These are phyloP conservation scores for Calcarisporium arbuscula DNA, from an alignment of 2,329 filamentous ascomycete species.

Conservation along the genomic window DNA sequence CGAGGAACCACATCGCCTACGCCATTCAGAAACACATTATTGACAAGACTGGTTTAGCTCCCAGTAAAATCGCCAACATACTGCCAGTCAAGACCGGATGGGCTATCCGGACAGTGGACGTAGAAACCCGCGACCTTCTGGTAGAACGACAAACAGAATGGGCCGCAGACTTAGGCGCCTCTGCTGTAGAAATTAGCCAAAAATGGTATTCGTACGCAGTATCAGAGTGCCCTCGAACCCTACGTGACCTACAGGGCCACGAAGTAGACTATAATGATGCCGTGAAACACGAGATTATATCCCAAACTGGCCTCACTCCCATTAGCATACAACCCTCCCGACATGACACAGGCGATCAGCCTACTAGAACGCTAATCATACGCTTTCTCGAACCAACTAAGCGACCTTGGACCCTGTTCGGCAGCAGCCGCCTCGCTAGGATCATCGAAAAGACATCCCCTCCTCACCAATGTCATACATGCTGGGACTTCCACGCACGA, in stretches of 20 bases:
- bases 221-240: constrained; percentile 7
- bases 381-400: constrained; percentile 11
- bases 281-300: constrained; percentile 4
- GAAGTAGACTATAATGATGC: constrained; percentile 5
- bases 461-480: neutral
- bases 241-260: constrained; percentile 7
- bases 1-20: constrained; percentile 8
- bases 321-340: constrained; percentile 4
- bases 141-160: constrained; percentile 9
- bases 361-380: constrained; percentile 10
- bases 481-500: constrained; percentile 4
- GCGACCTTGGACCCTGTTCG: constrained; percentile 7
- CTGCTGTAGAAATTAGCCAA: constrained; percentile 9
- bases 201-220: constrained; percentile 10
- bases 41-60: constrained; percentile 9
- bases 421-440: neutral
- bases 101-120: constrained; percentile 6
- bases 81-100: constrained; percentile 9
- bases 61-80: constrained; percentile 6
- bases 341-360: constrained; percentile 5
- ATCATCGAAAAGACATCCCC: neutral
- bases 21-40: constrained; percentile 8
- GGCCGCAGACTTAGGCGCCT: constrained; percentile 8
- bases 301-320: constrained; percentile 6
- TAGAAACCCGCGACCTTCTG: constrained; percentile 6